phyloP scores from a whole-genome alignment of 2,329 filamentous ascomycete genomes.

The Fusarium sp. region DNA sequence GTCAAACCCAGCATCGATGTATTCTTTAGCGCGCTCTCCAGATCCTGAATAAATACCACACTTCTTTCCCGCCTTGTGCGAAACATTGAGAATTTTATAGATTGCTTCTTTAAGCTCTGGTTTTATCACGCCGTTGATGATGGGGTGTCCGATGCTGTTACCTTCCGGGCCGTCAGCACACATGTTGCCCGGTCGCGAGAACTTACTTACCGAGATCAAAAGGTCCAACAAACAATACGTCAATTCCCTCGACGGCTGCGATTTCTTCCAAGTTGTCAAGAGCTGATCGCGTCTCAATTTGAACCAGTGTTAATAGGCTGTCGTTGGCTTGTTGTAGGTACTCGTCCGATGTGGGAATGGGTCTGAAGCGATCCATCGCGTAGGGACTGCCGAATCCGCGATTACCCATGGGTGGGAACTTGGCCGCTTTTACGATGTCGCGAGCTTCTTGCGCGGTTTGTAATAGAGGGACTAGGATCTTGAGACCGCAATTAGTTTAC shows the following conservation, averaged over 20 bases:
- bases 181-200: fast-evolving
- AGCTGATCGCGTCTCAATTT: conserved; percentile 25
- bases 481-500: no score
- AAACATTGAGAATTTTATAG: not conserved
- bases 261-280: conserved; percentile 19
- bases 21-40: conserved; percentile 8
- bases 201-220: conserved; percentile 17
- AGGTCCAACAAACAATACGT: conserved; percentile 10
- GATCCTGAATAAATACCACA: conserved; percentile 16
- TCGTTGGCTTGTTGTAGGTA: conserved; percentile 26
- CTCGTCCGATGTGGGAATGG: conserved; percentile 17
- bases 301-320: conserved; percentile 15
- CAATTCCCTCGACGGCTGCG: conserved; percentile 4
- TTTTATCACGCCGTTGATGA: conserved; percentile 12
- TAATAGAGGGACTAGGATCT: conserved; percentile 21
- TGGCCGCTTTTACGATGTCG: conserved; percentile 14
- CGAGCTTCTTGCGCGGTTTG: conserved; percentile 21
- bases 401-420: conserved; percentile 23
- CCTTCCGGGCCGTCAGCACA: not conserved
- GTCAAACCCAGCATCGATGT: conserved; percentile 13
- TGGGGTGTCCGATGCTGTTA: conserved; percentile 23
- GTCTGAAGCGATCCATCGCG: conserved; percentile 24
- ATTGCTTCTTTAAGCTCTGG: conserved; percentile 7
- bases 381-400: conserved; percentile 23
- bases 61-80: conserved; percentile 12